Base-by-base conservation (phyloP, 306 rosid species). In the Prunus persica region DNA sequence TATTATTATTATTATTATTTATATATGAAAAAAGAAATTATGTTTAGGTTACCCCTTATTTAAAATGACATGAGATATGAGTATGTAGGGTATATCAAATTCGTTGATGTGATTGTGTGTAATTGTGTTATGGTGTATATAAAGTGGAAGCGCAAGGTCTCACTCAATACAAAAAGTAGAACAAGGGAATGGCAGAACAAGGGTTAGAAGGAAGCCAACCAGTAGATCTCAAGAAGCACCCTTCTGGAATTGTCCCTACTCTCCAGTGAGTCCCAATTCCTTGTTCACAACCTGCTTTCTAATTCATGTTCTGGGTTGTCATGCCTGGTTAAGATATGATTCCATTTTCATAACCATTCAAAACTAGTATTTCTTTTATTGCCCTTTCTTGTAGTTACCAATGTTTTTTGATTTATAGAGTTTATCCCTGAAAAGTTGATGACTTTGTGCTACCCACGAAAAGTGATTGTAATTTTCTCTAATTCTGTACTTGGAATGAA, bases 231-330 rank as follows among this genome's bases (percentile, higher is more conserved):
- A 84, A 79, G 85, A 88, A 90, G 79, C 97, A 95, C 69, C 98
- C 97, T 86, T 92, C 97, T 77, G 97, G 97, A 80, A 95, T 92
- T 28, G 92, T 95, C 46, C 98, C 98, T 46, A 95, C 95, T 74
- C 93, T 95, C 9, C 98, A 90, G 98, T 95, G 92, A 90, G 98
- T 92, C 75, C 38, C 58, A 38, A 38, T 24, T n/a, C 34, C n/a
- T 19, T 11, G 14, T 30, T 20, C 11, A 64, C 43, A 64, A 19
- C 20, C 47, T 49, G 14, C 16, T 49, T 13, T 11, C 54, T 2
- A 49, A 49, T 49, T 49, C 18, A 11, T 49, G 14, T 49, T 49
- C 19, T 14, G 54, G 14, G 18, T 49, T 49, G 6, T 49, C 54
- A 20, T 41, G 52, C 5, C 62, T 20, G 3, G 28, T 8, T 56